These are phyloP conservation scores for Tympanopsis confertula DNA, from an alignment of 2,329 filamentous ascomycete species.

Conservation along the genomic window DNA sequence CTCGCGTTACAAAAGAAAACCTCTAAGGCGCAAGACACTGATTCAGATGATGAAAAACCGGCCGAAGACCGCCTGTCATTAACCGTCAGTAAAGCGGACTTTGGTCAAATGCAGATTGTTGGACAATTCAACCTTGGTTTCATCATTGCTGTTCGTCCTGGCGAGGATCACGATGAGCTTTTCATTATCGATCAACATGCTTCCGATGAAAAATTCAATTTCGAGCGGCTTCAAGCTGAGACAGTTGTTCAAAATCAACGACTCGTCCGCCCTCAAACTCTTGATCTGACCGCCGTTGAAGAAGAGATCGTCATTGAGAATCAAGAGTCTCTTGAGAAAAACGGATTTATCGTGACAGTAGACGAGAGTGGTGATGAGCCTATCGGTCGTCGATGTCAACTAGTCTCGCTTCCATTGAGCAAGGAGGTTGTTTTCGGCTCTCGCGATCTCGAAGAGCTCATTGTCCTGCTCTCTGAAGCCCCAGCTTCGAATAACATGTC, in stretches of 20 bases:
- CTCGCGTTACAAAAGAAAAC: not conserved
- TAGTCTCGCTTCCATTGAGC: slow-evolving; percentile 73
- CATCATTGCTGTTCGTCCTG: slow-evolving; percentile 66
- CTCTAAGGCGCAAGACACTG: not conserved
- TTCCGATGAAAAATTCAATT: slow-evolving; percentile 97
- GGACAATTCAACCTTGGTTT: slow-evolving; percentile 97
- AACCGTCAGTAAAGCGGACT: slow-evolving; percentile 84
- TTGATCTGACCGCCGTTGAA: slow-evolving; percentile 83
- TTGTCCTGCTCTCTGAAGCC: slow-evolving; percentile 66
- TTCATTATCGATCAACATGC: slow-evolving; percentile 99
- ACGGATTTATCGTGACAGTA: slow-evolving; percentile 73
- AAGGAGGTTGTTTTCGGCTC: slow-evolving; percentile 79
- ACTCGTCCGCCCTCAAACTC: slow-evolving; percentile 70
- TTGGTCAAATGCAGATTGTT: slow-evolving; percentile 73
- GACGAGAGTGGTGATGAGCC: slow-evolving; percentile 56
- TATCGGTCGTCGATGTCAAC: slow-evolving; percentile 63
- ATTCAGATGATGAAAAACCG: not conserved
- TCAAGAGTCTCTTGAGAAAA: slow-evolving; percentile 60
- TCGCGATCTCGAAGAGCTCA: slow-evolving; percentile 76
- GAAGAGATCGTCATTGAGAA: slow-evolving; percentile 84
- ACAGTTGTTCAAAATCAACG: slow-evolving; percentile 82
- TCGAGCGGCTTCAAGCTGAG: slow-evolving; percentile 73
- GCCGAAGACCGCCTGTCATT: slow-evolving; percentile 45
- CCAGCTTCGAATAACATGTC: slow-evolving; percentile 9
- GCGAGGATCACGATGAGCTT: slow-evolving; percentile 54